These are phyloP conservation scores for Phylloporus sp. DNA, from an alignment of 768 basidiomycete genomes.

Conservation along the genomic window DNA sequence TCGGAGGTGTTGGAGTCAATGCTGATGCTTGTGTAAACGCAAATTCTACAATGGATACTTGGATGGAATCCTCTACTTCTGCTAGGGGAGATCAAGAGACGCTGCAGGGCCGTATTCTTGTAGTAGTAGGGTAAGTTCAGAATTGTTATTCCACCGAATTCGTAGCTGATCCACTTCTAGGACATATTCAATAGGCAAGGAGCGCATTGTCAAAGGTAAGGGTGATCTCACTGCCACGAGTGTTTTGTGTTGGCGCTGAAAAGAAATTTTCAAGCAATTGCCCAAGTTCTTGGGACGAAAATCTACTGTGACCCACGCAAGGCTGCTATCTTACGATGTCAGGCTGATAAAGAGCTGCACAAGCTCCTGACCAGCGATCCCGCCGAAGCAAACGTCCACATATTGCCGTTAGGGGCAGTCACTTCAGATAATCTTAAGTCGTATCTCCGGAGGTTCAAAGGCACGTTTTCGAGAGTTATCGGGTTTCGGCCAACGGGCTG, in stretches of 20 bases:
- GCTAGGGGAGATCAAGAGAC: constrained; percentile 32
- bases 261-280: constrained; percentile 59
- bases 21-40: constrained; percentile 19
- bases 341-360: constrained; percentile 80
- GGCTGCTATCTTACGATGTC: constrained; percentile 73
- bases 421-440: constrained; percentile 68
- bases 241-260: neutral
- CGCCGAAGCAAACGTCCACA: constrained; percentile 70
- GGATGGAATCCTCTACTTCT: constrained; percentile 37
- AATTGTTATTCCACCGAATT: neutral
- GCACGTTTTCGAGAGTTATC: constrained; percentile 63
- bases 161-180: constrained; percentile 35
- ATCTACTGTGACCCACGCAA: constrained; percentile 90
- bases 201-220: constrained; percentile 91
- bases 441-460: constrained; percentile 73
- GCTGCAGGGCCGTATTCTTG: constrained; percentile 40
- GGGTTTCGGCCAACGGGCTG: constrained; percentile 95
- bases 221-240: neutral
- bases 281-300: constrained; percentile 71
- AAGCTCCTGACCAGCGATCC: constrained; percentile 74
- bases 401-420: constrained; percentile 75
- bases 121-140: constrained; percentile 64
- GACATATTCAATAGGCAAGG: constrained; percentile 97
- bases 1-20: constrained; percentile 34
- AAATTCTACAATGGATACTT: constrained; percentile 44